Evolutionary conservation across 2,329 filamentous ascomycete species (phyloP).

Genomic region (Simplicillium aogashimaense): DNA sequence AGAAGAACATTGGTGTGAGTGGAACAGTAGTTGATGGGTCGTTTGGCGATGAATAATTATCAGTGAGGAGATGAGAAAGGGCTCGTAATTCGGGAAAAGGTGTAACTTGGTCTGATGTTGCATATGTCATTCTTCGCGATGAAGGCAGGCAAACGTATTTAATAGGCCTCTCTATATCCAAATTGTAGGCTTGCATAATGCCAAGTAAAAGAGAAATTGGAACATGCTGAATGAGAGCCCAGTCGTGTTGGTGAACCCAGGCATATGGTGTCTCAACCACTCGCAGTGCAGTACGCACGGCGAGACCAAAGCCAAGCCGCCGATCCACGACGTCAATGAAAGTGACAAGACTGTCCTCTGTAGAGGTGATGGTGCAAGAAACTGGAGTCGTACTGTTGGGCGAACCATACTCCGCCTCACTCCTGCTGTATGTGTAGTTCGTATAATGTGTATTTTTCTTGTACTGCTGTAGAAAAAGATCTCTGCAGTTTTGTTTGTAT

Average conservation of each 20-base stretch:
- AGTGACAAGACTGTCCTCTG: conserved; percentile 24
- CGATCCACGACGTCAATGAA: conserved; percentile 38
- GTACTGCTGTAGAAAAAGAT: conserved; percentile 18
- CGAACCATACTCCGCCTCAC: conserved; percentile 38
- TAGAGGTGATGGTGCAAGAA: conserved; percentile 22
- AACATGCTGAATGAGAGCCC: conserved; percentile 34
- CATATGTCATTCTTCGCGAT: conserved; percentile 40
- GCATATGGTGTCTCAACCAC: conserved; percentile 37
- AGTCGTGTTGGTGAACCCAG: conserved; percentile 50
- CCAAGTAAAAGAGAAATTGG: conserved; percentile 32
- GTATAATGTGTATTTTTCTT: background rate
- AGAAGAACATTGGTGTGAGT: conserved; percentile 46
- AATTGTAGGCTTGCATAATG: conserved; percentile 30
- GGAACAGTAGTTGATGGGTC: conserved; percentile 20
- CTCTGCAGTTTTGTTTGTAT: conserved; percentile 39
- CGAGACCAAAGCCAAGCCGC: conserved; percentile 42
- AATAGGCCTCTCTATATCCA: conserved; percentile 23
- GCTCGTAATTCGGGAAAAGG: conserved; percentile 29
- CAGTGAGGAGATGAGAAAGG: conserved; percentile 30
- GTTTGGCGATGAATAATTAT: conserved; percentile 20
- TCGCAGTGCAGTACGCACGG: conserved; percentile 40
- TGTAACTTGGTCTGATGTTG: conserved; percentile 32
- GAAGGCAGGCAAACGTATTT: conserved; percentile 45
- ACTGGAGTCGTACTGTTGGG: conserved; percentile 23
- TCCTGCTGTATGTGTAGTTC: conserved; percentile 9